phyloP scores from a whole-genome alignment of 495 filamentous ascomycete genomes.

The Friedmanniomyces simplex region DNA sequence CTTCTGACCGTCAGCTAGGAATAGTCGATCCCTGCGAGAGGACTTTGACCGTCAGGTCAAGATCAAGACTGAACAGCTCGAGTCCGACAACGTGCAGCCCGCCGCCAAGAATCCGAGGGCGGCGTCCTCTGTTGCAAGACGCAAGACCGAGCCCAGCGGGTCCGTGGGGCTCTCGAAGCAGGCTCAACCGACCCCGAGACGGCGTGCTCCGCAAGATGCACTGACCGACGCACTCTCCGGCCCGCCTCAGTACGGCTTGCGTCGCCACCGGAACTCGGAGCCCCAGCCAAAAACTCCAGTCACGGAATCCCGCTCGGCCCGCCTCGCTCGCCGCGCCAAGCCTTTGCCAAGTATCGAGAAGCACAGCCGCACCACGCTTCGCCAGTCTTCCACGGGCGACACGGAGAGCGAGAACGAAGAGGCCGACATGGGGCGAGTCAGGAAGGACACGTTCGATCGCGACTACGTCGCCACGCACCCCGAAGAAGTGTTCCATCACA shows the following conservation, averaged over 20 bases:
- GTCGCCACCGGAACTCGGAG: not conserved
- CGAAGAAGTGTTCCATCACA: conserved; percentile 12
- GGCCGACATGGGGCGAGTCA: not conserved
- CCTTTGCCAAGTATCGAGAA: conserved; percentile 2
- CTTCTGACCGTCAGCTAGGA: too few species aligned
- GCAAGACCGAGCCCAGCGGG: not conserved
- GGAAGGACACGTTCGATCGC: conserved; percentile 3
- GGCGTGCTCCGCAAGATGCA: not conserved
- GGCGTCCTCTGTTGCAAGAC: not conserved
- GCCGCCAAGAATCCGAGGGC: not conserved
- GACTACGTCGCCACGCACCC: conserved; percentile 11
- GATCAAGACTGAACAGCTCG: not conserved
- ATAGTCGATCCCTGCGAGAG: not conserved
- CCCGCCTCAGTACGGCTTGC: conserved; percentile 6
- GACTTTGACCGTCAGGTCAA: not conserved
- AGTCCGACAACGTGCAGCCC: not conserved
- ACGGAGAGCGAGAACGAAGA: conserved; percentile 7
- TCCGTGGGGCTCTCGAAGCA: not conserved
- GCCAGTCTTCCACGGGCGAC: not conserved
- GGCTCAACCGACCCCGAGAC: not conserved
- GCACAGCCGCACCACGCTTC: not conserved
- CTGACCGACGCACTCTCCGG: conserved; percentile 3
- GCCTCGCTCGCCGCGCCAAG: conserved; percentile 12
- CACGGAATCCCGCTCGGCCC: not conserved
- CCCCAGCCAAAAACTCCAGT: not conserved